Conservation (phyloP, 2,329 filamentous ascomycete genomes). For the Chrysoporthe puriensis region DNA sequence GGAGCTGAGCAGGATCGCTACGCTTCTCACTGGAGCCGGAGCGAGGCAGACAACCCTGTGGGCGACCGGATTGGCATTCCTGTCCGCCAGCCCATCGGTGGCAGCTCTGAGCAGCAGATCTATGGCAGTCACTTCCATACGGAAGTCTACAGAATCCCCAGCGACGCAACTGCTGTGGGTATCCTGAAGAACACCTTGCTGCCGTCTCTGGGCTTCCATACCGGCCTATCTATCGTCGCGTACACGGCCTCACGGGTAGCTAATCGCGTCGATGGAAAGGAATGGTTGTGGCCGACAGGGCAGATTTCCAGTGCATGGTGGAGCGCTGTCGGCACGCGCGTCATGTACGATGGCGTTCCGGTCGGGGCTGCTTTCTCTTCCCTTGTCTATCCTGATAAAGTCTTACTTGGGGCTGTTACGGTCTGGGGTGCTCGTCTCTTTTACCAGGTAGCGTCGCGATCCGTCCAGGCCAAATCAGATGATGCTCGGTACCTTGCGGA, state of each 20-base stretch:
- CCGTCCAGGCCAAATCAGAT: conserved; percentile 54
- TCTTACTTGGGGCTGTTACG: conserved; percentile 59
- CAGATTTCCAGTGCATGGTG: conserved; percentile 64
- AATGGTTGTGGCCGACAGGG: conserved; percentile 60
- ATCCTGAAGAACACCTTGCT: conserved; percentile 57
- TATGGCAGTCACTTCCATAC: conserved; percentile 28
- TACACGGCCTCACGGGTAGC: conserved; percentile 56
- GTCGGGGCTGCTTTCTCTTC: conserved; percentile 49
- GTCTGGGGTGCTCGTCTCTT: conserved; percentile 61
- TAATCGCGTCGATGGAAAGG: conserved; percentile 61
- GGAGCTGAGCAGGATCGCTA: conserved; percentile 32
- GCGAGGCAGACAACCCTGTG: conserved; percentile 28
- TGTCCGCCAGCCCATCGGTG: conserved; percentile 19
- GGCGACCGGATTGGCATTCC: conserved; percentile 19
- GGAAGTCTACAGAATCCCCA: conserved; percentile 24
- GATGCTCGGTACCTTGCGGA: conserved; percentile 57
- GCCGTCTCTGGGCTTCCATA: conserved; percentile 58
- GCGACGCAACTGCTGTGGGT: conserved; percentile 41
- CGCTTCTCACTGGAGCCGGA: conserved; percentile 26
- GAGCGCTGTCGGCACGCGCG: conserved; percentile 57
- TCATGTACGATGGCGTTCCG: conserved; percentile 49
- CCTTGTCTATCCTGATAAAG: conserved; percentile 57
- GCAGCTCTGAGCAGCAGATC: conserved; percentile 20
- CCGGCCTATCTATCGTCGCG: conserved; percentile 53
- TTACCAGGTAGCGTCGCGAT: conserved; percentile 55